Percentiles rank a stretch among this genome's conserved stretches.
phyloP scores from a whole-genome alignment of 768 basidiomycete species.

The Termitomyces sp. region DNA sequence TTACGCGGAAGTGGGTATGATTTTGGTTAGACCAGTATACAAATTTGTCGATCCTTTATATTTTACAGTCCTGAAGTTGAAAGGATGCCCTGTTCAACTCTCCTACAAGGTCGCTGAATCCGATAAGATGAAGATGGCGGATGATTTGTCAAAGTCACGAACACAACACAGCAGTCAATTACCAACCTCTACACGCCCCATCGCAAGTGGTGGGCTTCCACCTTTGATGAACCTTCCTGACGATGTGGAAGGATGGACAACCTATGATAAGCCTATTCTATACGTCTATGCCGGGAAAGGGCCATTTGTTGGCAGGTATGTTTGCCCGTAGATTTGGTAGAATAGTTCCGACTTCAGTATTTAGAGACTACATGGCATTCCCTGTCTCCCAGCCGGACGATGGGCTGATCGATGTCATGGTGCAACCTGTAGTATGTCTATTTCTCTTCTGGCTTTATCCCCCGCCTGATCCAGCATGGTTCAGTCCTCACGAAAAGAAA shows the following conservation, averaged over 20 bases:
- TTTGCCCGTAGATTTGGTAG: neutral
- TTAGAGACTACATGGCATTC: constrained; percentile 76
- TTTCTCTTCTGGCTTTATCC: neutral
- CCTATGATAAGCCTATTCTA: constrained; percentile 61
- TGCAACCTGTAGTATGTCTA: constrained; percentile 55
- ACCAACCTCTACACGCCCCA: constrained; percentile 7
- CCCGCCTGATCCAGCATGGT: neutral
- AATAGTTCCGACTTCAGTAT: neutral
- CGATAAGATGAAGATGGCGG: constrained; percentile 72
- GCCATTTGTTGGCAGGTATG: constrained; percentile 67
- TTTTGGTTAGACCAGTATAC: neutral
- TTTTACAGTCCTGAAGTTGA: constrained; percentile 51
- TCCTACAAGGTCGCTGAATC: constrained; percentile 65
- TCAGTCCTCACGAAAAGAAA: constrained; percentile 47
- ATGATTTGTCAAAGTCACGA: constrained; percentile 40
- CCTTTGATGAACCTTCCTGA: constrained; percentile 39
- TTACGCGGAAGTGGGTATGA: constrained; percentile 57
- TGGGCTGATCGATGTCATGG: constrained; percentile 69
- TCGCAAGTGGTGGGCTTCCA: constrained; percentile 32
- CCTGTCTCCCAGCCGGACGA: constrained; percentile 80
- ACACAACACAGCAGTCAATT: constrained; percentile 30
- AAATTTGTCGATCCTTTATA: neutral
- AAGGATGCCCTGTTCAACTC: constrained; percentile 65
- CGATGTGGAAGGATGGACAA: constrained; percentile 64
- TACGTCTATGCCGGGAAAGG: constrained; percentile 79